Conservation (phyloP, 768 basidiomycete species). For the Xanthoconium purpureum region DNA sequence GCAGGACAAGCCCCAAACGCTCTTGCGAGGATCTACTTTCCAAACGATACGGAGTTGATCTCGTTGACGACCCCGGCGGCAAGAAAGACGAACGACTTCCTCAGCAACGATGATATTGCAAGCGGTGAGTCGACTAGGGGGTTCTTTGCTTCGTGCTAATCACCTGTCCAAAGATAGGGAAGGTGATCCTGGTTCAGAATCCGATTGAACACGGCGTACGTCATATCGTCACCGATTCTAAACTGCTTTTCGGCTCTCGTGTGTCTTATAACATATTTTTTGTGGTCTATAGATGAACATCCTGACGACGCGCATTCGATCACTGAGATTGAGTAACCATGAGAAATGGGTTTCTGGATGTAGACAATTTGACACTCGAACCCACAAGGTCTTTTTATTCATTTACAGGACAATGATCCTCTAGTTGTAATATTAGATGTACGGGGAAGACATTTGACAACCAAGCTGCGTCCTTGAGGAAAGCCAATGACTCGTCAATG, state of each 20-base stretch:
- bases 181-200: background rate
- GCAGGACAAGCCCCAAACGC: constrained; percentile 27
- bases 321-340: no score
- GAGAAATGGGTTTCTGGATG: no score
- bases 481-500: no score
- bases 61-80: constrained; percentile 20
- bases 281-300: no score
- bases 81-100: constrained; percentile 8
- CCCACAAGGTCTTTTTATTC: no score
- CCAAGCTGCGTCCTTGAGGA: no score
- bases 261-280: no score
- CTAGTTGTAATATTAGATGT: no score
- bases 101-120: constrained; percentile 18
- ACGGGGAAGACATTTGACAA: no score
- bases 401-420: no score
- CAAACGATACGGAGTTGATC: constrained; percentile 13
- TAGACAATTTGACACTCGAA: no score
- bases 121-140: constrained; percentile 9
- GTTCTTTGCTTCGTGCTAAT: background rate
- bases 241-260: background rate
- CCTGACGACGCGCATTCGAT: no score
- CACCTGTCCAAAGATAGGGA: constrained; percentile 4
- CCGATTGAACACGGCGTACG: background rate
- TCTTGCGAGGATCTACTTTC: constrained; percentile 21
- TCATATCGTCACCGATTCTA: background rate